phyloP scores from a whole-genome alignment of 495 filamentous ascomycete genomes.

The Durotheca rogersii region DNA sequence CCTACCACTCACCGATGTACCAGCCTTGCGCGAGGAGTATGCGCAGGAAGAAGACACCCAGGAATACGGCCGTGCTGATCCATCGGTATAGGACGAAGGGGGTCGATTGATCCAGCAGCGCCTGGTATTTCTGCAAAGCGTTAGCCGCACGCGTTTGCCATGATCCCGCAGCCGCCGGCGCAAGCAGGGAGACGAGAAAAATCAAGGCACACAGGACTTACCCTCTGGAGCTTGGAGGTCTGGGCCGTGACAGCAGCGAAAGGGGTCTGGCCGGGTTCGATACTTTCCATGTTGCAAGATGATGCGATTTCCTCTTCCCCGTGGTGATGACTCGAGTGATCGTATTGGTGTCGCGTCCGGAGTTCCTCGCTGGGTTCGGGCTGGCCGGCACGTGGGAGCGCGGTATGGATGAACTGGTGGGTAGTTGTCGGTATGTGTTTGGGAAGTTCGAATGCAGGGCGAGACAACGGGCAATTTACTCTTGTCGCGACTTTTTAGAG shows the following conservation, averaged over 20 bases:
- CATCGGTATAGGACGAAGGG: conserved; percentile 87
- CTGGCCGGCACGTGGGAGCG: not conserved
- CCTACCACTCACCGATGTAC: conserved; percentile 98
- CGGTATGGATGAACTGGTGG: conserved; percentile 29
- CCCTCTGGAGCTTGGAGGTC: conserved; percentile 59
- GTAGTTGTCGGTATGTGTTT: too few relatives aligned
- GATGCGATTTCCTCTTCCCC: conserved; percentile 5
- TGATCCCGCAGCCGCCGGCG: not conserved
- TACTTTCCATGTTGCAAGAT: conserved; percentile 66
- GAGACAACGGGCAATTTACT: conserved; percentile 25
- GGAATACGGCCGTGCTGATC: conserved; percentile 71
- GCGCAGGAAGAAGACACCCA: conserved; percentile 80
- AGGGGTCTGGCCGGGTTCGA: conserved; percentile 78
- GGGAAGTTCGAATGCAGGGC: too few relatives aligned
- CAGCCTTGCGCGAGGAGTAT: conserved; percentile 92
- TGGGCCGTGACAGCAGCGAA: conserved; percentile 83
- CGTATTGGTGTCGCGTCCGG: conserved; percentile 30
- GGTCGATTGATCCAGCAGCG: conserved; percentile 87
- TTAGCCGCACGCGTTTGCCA: conserved; percentile 1
- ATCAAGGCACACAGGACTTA: conserved; percentile 28
- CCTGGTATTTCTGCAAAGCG: conserved; percentile 80
- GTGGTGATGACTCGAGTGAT: not conserved
- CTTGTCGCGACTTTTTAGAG: conserved; percentile 30
- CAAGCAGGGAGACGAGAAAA: not conserved
- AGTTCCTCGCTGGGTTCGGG: not conserved